Evolutionary conservation across 345 rosid species (phyloP).

Genomic region (Citrus inodora): DNA sequence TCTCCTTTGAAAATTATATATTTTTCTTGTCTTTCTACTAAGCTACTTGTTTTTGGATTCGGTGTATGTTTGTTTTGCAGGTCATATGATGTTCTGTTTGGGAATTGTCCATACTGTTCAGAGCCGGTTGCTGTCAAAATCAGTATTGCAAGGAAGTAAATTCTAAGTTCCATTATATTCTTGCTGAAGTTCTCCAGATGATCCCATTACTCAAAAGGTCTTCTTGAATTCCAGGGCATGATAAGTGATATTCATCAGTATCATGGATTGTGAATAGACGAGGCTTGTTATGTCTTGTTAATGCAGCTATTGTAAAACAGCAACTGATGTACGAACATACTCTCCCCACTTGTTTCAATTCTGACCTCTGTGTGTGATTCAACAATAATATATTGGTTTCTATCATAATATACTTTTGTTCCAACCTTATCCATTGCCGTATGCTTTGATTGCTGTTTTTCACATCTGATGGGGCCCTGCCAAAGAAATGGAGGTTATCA

Average conservation of each 20-base stretch:
- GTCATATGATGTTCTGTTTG: slow-evolving; percentile 73
- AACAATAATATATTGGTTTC: slow-evolving; percentile 7
- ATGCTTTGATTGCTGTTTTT: not conserved
- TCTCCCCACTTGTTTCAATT: not conserved
- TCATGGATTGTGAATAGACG: not conserved
- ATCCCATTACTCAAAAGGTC: not conserved
- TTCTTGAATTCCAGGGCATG: not conserved
- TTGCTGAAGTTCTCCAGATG: not conserved
- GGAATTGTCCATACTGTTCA: slow-evolving; percentile 78
- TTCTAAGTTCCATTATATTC: not conserved
- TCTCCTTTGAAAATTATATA: not conserved
- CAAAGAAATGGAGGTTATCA: not conserved
- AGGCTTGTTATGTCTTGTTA: not conserved
- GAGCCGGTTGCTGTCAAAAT: slow-evolving; percentile 72
- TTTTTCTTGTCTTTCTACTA: not conserved
- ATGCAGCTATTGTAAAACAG: not conserved
- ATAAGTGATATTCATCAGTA: no score
- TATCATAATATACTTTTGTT: not conserved
- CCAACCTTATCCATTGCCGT: not conserved
- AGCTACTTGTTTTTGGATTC: slow-evolving; percentile 8
- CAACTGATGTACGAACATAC: not conserved
- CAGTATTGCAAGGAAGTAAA: slow-evolving; percentile 29
- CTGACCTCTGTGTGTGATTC: not conserved
- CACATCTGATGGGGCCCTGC: not conserved
- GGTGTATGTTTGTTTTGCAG: slow-evolving; percentile 31